Conservation (phyloP, 2,329 filamentous ascomycete genomes). For the Aspergillus thermomutatus region DNA sequence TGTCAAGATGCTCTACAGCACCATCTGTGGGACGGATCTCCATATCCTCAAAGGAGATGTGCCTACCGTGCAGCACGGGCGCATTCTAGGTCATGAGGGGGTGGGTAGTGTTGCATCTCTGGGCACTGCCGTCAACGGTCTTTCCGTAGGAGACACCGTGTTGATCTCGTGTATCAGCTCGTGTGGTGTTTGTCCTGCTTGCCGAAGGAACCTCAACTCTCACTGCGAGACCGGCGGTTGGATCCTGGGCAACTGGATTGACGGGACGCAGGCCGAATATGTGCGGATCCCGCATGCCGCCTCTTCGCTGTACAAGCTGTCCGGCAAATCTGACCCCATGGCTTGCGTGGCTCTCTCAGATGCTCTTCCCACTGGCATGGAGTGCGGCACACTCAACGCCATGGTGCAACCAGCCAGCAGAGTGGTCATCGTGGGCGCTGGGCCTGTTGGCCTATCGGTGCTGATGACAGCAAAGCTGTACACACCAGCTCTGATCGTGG, state of each 20-base stretch:
- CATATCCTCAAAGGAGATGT: conserved; percentile 57
- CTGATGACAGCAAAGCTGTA: conserved; percentile 56
- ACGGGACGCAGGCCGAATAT: conserved; percentile 58
- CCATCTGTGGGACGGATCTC: conserved; percentile 55
- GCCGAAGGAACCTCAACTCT: conserved; percentile 50
- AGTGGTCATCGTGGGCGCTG: conserved; percentile 55
- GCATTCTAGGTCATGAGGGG: conserved; percentile 53
- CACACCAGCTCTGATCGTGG: conserved; percentile 50
- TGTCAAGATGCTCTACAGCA: conserved; percentile 47
- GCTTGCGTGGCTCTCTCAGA: conserved; percentile 53
- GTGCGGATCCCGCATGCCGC: conserved; percentile 53
- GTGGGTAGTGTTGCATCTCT: conserved; percentile 48
- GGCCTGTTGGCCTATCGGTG: conserved; percentile 55
- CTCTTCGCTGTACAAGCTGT: conserved; percentile 47
- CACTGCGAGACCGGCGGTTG: conserved; percentile 55
- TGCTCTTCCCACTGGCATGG: conserved; percentile 55
- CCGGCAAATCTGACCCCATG: conserved; percentile 40
- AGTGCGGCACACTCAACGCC: conserved; percentile 53
- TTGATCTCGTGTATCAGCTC: conserved; percentile 52
- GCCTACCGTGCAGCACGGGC: conserved; percentile 44
- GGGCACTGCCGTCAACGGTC: conserved; percentile 45
- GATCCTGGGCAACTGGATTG: conserved; percentile 52
- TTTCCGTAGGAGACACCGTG: conserved; percentile 51
- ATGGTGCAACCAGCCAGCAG: conserved; percentile 51
- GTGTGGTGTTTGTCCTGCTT: conserved; percentile 52